Percentiles rank a stretch among this genome's conserved stretches.
Conservation (phyloP, 2,329 filamentous ascomycete genomes). For the Epichloe elymi region DNA sequence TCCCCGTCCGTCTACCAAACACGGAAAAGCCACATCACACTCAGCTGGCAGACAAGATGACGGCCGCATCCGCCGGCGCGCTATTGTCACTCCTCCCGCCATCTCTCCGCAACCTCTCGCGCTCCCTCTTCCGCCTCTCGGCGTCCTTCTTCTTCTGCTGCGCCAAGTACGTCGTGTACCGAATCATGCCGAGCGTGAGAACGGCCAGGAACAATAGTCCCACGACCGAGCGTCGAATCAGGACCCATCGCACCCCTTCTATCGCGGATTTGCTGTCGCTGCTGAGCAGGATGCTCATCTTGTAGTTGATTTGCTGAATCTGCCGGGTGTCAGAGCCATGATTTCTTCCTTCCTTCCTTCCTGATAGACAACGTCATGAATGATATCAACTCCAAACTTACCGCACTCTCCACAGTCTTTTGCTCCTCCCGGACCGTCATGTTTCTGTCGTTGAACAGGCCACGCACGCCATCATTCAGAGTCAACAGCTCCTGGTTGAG, state of each 20-base stretch:
- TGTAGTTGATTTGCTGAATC: slow-evolving; percentile 92
- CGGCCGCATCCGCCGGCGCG: slow-evolving; percentile 38
- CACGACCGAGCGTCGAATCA: slow-evolving; percentile 49
- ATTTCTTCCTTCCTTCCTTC: neutral
- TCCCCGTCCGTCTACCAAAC: too few species aligned
- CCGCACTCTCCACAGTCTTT: slow-evolving; percentile 66
- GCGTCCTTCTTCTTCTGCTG: slow-evolving; percentile 36
- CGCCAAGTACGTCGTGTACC: slow-evolving; percentile 44
- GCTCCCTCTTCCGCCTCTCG: slow-evolving; percentile 28
- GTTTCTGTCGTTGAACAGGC: slow-evolving; percentile 90
- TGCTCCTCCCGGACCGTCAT: slow-evolving; percentile 87
- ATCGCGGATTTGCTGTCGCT: slow-evolving; percentile 87
- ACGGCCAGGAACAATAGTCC: slow-evolving; percentile 56
- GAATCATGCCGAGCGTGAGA: slow-evolving; percentile 43
- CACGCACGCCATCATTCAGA: slow-evolving; percentile 83
- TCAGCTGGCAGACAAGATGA: slow-evolving; percentile 45
- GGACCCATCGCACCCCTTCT: slow-evolving; percentile 79
- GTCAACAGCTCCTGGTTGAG: slow-evolving; percentile 71
- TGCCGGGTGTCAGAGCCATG: slow-evolving; percentile 17
- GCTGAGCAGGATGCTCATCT: slow-evolving; percentile 81
- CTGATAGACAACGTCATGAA: neutral
- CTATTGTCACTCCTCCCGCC: slow-evolving; percentile 33
- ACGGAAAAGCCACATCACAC: neutral
- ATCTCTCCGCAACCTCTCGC: slow-evolving; percentile 28
- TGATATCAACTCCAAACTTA: slow-evolving; percentile 25